Evolutionary conservation across 2,329 filamentous ascomycete genomes (phyloP), one percentile per base, ranked within the genome.

Genomic region (Nigrograna mackinnonii): DNA sequence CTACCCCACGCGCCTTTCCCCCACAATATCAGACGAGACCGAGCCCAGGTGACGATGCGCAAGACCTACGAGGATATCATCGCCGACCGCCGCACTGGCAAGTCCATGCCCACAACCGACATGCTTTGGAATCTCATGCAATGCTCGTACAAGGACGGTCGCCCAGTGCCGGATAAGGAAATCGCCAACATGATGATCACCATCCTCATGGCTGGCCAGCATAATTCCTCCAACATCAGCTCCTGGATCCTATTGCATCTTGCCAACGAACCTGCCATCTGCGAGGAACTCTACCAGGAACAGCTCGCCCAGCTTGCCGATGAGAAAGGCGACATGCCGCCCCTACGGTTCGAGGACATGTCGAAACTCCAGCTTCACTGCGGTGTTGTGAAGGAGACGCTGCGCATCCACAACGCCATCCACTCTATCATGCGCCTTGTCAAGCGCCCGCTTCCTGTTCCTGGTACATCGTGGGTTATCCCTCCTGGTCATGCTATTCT

Each of bases 361-460:
- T 78, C 85, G 56, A 85, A 85, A 68, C 79, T 95, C 30, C 82
- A 88, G 35, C 79, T 95, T 14, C 86, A 91, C 74, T 78, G 84
- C 57, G 84, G 86, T 55, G 84, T 94, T 53, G 79, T 95, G 71
- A 91, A 90, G 73, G 90, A 95, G 72, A 94, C 90, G 2, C 82
- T 95, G 18, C 86, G 90, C 49, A 77, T 95, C 13, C 87, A 95
- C 67, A 85, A 88, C 1, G 89, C 90, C 1, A 95, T 95, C 58
- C 89, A 95, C 78, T 91, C 87, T 22, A 92, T 95, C 60, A 81
- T 95, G 76, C 87, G 90, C 50, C 85, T 86, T 54, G 90, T 95
- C 66, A 94, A 90, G 73, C 80, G 81, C 47, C 89, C 89, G 43
- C 89, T 95, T 82, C 79, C 82, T 7, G 80, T 95, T 14, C 82